Evolutionary conservation across 176 grass and related monocot genomes (phyloP), one percentile per base, ranked within the genome.

Genomic region (Alopecurus myosuroides): DNA sequence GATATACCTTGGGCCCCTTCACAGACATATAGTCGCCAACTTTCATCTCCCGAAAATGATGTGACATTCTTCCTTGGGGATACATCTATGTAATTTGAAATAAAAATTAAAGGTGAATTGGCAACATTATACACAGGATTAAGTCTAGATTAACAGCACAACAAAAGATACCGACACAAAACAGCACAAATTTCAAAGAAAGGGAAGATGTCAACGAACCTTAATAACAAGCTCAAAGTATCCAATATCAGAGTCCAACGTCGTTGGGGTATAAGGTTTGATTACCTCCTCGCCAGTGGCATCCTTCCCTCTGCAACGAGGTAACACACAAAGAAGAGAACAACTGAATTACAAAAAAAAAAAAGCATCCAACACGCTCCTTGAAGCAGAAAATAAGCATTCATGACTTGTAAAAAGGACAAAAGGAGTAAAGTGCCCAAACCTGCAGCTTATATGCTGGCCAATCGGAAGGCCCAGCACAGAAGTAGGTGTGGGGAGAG

Each of bases 1-100:
- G 60, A 30, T 31, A 87, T 87, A 95, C 89, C 85, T 98, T 98
- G 45, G 93, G 93, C 45, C 93, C 96, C 84, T 93, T 98, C 22
- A 92, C 91, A 81, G 93, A 92, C 33, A 98, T 19, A 63, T 92
- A 95, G 74, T 94, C 96, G 57, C 93, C 93, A 58, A 92, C 89
- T 80, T 92, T 88, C 91, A 98, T 92, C 86, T 94, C 93, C 26
- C 93, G 93, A 13, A 98, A 95, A 93, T 98, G 96, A 89, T 98
- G 96, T 57, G 93, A 98, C 96, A 94, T 98, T 89, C 96, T 98
- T 86, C 96, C 96, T 95, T 98, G 91, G 73, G 91, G 93, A 78
- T 98, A 95, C 93, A 98, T 98, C 96, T 98, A 35, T 33, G 84
- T 41, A 52, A 52, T 53, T 51, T 31, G 33, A 84, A 68, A 17